Conservation (phyloP, 352 stramenopile species). For the Pilasporangium apinafurcum region DNA sequence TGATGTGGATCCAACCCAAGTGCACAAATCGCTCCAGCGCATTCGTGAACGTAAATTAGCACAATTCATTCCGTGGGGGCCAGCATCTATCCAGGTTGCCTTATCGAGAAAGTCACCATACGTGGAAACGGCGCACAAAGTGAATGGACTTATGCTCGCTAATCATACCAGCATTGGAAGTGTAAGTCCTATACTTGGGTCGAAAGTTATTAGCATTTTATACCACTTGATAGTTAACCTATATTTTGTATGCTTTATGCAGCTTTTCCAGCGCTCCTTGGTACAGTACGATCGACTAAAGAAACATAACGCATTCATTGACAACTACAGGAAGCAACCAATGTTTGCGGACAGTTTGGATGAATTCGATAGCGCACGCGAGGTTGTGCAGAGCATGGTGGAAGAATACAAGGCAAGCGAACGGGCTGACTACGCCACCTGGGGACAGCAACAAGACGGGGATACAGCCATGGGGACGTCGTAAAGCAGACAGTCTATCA, state of each 20-base stretch:
- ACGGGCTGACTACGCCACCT: conserved; percentile 70
- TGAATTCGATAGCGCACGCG: conserved; percentile 81
- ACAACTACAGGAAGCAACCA: conserved; percentile 98
- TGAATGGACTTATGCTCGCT: conserved; percentile 97
- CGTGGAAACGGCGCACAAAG: conserved; percentile 96
- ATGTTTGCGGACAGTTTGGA: conserved; percentile 93
- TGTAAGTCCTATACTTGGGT: conserved; percentile 37
- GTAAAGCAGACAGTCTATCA: too few relatives aligned
- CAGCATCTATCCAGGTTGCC: conserved; percentile 98
- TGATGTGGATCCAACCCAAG: conserved; percentile 96
- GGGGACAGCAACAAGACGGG: conserved; percentile 28
- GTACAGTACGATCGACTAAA: conserved; percentile 97
- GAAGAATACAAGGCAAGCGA: conserved; percentile 86
- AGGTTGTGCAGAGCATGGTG: conserved; percentile 79
- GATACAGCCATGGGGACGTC: too few relatives aligned
- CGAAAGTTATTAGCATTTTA: neutral
- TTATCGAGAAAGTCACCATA: conserved; percentile 97
- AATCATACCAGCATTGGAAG: conserved; percentile 98
- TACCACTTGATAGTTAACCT: neutral
- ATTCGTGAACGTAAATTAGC: conserved; percentile 97
- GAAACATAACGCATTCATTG: conserved; percentile 98
- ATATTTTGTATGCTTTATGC: conserved; percentile 2
- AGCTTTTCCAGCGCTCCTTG: conserved; percentile 87
- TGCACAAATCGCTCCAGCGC: conserved; percentile 98
- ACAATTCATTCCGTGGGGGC: conserved; percentile 98